Evolutionary conservation across 225 moss, liverwort and hornwort genomes (phyloP).

Genomic region (Polytrichum formosum): DNA sequence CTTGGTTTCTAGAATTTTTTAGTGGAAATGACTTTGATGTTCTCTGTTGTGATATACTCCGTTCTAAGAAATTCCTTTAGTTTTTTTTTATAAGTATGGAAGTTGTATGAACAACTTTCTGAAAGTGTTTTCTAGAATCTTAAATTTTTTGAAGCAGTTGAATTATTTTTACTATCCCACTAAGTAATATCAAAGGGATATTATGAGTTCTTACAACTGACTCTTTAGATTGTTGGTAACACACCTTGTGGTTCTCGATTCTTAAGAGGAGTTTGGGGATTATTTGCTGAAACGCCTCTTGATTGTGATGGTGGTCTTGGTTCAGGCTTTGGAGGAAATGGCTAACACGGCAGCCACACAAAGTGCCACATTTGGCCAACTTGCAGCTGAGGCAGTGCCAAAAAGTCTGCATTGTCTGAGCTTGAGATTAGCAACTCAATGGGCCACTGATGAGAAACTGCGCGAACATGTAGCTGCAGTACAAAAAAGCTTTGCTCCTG

Average conservation of each 20-base stretch:
- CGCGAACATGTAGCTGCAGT: conserved; percentile 21
- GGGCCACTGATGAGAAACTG: conserved; percentile 57
- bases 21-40: too few species aligned
- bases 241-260: background rate
- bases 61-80: too few species aligned
- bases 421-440: conserved; percentile 70
- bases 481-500: conserved; percentile 22
- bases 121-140: too few species aligned
- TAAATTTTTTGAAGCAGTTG: too few species aligned
- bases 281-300: background rate
- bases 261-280: background rate
- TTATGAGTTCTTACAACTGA: too few species aligned
- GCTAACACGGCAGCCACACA: conserved; percentile 86
- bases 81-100: too few species aligned
- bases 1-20: too few species aligned
- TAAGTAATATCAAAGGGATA: too few species aligned
- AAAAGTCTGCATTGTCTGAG: conserved; percentile 96
- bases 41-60: too few species aligned
- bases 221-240: background rate
- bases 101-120: too few species aligned
- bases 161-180: too few species aligned
- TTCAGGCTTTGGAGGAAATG: conserved; percentile 84
- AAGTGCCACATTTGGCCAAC: conserved; percentile 93
- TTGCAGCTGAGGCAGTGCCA: conserved; percentile 95
- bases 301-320: background rate